Percentiles rank a stretch among this genome's conserved stretches.
These are phyloP conservation scores for Amaranthus tricolor DNA, from an alignment of 179 eudicot genomes.

Conservation along the genomic window DNA sequence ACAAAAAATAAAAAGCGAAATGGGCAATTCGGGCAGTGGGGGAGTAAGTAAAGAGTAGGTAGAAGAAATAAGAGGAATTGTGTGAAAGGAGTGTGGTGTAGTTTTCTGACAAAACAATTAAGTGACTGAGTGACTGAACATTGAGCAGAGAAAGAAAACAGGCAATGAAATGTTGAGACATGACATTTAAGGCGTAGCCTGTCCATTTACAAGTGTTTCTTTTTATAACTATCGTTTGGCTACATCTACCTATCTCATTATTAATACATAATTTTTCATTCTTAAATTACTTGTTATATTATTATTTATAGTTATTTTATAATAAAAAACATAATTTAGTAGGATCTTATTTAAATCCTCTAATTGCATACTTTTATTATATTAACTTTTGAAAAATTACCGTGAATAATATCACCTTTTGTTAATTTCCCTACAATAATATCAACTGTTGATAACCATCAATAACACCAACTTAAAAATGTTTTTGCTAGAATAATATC, in stretches of 20 bases:
- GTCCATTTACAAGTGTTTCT: conserved; percentile 7
- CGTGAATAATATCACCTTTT: too few relatives aligned
- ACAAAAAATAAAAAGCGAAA: neutral
- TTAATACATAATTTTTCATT: neutral
- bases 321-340: too few relatives aligned
- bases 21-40: neutral
- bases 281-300: too few relatives aligned
- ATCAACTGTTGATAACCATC: too few relatives aligned
- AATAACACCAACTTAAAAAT: too few relatives aligned
- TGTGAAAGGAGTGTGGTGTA: neutral
- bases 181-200: conserved; percentile 10
- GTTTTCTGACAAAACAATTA: conserved; percentile 13
- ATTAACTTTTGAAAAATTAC: too few relatives aligned
- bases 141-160: neutral
- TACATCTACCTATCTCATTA: too few relatives aligned
- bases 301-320: too few relatives aligned
- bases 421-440: too few relatives aligned
- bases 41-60: neutral
- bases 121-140: neutral
- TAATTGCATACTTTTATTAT: too few relatives aligned
- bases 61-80: neutral
- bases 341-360: too few relatives aligned
- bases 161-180: conserved; percentile 1
- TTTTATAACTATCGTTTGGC: neutral
- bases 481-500: too few relatives aligned